A percentile compares a stretch with the other conserved stretches of the same genome.
Evolutionary conservation across 352 stramenopile genomes (phyloP).

Genomic region (Thalassiosira delicatula): DNA sequence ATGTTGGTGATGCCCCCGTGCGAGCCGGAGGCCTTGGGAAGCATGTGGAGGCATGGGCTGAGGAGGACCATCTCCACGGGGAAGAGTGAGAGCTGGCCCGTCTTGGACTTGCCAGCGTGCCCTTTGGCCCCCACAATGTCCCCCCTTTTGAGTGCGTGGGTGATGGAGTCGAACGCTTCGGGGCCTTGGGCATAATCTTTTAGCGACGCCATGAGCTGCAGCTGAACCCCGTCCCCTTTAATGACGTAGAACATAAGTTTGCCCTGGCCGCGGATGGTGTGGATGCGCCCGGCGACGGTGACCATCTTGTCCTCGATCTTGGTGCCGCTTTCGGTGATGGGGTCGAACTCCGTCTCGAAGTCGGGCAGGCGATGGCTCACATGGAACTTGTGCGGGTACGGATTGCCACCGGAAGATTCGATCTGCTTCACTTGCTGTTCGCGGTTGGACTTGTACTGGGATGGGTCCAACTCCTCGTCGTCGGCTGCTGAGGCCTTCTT

Average conservation of each 20-base stretch:
- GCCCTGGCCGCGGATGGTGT: conserved; percentile 93
- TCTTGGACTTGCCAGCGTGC: conserved; percentile 95
- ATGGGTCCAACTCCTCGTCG: conserved; percentile 96
- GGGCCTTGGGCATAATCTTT: conserved; percentile 83
- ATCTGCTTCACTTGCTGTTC: conserved; percentile 89
- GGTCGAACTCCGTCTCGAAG: conserved; percentile 92
- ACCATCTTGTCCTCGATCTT: conserved; percentile 87
- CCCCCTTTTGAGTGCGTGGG: conserved; percentile 90
- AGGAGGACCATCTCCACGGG: conserved; percentile 90
- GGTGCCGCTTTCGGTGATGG: conserved; percentile 81
- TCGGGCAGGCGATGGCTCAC: conserved; percentile 92
- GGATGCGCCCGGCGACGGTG: conserved; percentile 93
- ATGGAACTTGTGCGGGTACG: conserved; percentile 99
- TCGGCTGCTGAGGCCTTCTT: conserved; percentile 85
- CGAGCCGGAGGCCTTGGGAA: conserved; percentile 86
- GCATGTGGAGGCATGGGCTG: conserved; percentile 96
- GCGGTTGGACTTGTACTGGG: conserved; percentile 97
- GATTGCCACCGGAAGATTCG: conserved; percentile 90
- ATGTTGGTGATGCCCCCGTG: conserved; percentile 86
- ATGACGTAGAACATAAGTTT: conserved; percentile 99
- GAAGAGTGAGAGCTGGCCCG: conserved; percentile 97
- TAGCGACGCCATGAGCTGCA: conserved; percentile 96
- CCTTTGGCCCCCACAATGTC: conserved; percentile 96
- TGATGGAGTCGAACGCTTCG: conserved; percentile 88
- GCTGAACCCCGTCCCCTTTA: conserved; percentile 91